Conservation (phyloP, 371 early-diverging fungal species). For the Smittium mucronatum region DNA sequence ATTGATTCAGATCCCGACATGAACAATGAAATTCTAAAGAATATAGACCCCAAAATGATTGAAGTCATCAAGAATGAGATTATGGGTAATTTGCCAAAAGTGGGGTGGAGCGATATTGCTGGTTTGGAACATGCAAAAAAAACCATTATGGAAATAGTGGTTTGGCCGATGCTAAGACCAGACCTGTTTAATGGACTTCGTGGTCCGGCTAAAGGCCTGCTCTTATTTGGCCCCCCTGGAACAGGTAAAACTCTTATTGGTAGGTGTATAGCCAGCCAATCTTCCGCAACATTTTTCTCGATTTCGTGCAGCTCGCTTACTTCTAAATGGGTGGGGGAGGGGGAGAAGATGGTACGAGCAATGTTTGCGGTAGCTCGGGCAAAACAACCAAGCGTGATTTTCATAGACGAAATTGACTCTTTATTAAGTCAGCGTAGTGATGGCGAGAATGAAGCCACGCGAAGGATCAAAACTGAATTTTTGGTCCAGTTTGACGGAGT, state of each 20-base stretch:
- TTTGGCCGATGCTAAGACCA: slow-evolving; percentile 84
- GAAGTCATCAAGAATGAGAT: slow-evolving; percentile 68
- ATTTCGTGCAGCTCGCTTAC: slow-evolving; percentile 92
- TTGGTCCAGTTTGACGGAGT: slow-evolving; percentile 98
- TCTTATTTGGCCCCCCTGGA: slow-evolving; percentile 97
- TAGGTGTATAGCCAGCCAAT: slow-evolving; percentile 94
- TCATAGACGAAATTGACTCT: slow-evolving; percentile 98
- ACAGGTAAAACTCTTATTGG: slow-evolving; percentile 97
- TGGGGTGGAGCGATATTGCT: slow-evolving; percentile 94
- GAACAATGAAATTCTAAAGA: slow-evolving; percentile 43
- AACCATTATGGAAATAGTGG: slow-evolving; percentile 62
- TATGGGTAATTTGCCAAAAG: slow-evolving; percentile 58
- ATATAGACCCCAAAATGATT: slow-evolving; percentile 66
- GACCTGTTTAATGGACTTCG: slow-evolving; percentile 81
- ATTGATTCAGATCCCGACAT: slow-evolving; percentile 21
- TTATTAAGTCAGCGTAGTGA: slow-evolving; percentile 88
- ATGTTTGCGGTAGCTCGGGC: slow-evolving; percentile 90
- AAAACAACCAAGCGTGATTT: slow-evolving; percentile 86
- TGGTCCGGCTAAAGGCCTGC: slow-evolving; percentile 94
- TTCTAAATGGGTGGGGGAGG: slow-evolving; percentile 96
- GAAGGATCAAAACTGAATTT: slow-evolving; percentile 91
- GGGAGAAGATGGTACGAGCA: slow-evolving; percentile 51
- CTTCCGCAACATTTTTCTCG: slow-evolving; percentile 88
- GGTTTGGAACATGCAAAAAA: slow-evolving; percentile 93
- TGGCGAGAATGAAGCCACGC: slow-evolving; percentile 86